These are phyloP conservation scores for Carex littledalei DNA, from an alignment of 176 grass and related monocot genomes.

Conservation along the genomic window DNA sequence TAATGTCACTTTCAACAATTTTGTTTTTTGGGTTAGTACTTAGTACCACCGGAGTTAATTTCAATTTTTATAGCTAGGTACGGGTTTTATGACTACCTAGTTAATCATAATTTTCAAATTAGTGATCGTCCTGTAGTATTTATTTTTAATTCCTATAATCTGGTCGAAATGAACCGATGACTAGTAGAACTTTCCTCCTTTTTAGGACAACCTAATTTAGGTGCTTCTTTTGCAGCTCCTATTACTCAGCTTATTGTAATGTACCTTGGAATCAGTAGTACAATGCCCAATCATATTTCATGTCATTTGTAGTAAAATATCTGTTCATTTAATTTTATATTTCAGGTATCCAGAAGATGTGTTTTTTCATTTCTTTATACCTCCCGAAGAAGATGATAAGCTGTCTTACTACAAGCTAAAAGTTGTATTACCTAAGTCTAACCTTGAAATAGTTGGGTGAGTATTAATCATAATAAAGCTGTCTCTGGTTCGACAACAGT, in stretches of 20 bases:
- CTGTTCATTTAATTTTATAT: slow-evolving; percentile 25
- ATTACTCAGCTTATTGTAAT: not conserved
- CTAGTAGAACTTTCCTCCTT: not conserved
- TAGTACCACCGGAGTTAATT: not conserved
- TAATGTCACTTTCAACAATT: not conserved
- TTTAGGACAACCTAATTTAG: not conserved
- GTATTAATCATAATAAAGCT: slow-evolving; percentile 1
- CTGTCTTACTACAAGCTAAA: slow-evolving; percentile 71
- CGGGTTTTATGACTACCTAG: not conserved
- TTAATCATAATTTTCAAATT: not conserved
- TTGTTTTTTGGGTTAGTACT: not conserved
- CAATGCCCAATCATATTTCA: not conserved
- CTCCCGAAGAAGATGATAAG: slow-evolving; percentile 49
- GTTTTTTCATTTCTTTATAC: slow-evolving; percentile 72
- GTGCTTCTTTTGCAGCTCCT: not conserved
- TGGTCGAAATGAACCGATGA: not conserved
- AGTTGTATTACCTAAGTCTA: slow-evolving; percentile 62
- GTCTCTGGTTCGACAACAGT: not conserved
- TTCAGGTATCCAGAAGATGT: slow-evolving; percentile 57
- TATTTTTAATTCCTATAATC: not conserved
- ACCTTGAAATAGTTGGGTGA: slow-evolving; percentile 68
- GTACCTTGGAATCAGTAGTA: not conserved
- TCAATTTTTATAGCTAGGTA: not conserved
- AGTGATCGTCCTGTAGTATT: not conserved
- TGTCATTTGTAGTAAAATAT: not conserved